Base-by-base conservation (phyloP, 352 stramenopile species). In the Globisporangium cederbergense region DNA sequence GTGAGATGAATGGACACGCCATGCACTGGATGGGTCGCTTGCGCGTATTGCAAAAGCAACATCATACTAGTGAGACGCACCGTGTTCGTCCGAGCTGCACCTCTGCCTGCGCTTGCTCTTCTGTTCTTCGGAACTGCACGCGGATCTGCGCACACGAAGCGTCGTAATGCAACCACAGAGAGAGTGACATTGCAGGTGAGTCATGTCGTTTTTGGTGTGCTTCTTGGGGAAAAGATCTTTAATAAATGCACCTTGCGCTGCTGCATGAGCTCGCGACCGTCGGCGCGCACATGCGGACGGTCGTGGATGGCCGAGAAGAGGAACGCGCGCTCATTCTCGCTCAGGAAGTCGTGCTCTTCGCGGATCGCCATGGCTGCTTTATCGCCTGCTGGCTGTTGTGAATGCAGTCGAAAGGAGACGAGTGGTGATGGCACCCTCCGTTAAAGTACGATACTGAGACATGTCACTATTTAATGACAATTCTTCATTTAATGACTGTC, bases 281-380 rank as follows among this genome's bases (percentile, higher is more conserved):
- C 83, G 11, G 83, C 81, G 53, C 86, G 81, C 63, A 90, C 58
- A 62, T 90, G 77, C 40, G 80, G 78, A 49, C 76, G 73, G 51
- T 83, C 67, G 51, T 74, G 73, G 57, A 94, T 76, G 49, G 81
- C 75, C 28, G 81, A 76, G 66, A 83, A 81, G 56, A 93, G 75
- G 68, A 93, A 95, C 69, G 82, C 68, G 67, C 83, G 86, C 73
- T 94, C 85, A 59, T 88, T 94, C 64, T 89, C 84, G 71, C 81
- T 91, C 60, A 91, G 69, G 61, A 91, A 88, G 71, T 91, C 82
- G 69, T 85, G 73, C 60, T 88, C 81, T 69, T 84, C 81, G 42
- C 70, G 68, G 60, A 80, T 71, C 58, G 79, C 76, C 78, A 84
- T 85, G 22, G n/a, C 20, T 54, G n/a, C 42, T 14, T 28, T 40